These are phyloP conservation scores for Hyphodiscus sp. DNA, from an alignment of 2,329 filamentous ascomycete genomes.

Conservation along the genomic window DNA sequence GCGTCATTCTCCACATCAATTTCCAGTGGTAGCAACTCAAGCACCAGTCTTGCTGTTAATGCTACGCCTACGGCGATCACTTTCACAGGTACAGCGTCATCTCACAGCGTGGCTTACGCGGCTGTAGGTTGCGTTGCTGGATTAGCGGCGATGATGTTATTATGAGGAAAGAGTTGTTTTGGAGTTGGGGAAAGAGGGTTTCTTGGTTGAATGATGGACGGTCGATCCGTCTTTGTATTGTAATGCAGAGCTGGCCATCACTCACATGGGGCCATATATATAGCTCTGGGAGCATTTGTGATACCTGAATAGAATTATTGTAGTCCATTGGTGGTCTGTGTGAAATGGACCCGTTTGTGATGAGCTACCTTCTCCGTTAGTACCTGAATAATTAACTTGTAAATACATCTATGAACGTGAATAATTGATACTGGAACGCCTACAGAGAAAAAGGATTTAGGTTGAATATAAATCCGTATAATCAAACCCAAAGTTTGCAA, in stretches of 20 bases:
- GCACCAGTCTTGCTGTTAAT: not conserved
- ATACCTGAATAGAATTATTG: not conserved
- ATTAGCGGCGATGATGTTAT: not conserved
- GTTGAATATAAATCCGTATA: too few species aligned
- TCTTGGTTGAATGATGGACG: slow-evolving; percentile 1
- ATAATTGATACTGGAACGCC: not conserved
- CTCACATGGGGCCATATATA: slow-evolving; percentile 2
- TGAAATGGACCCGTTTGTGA: not conserved
- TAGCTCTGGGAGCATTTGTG: slow-evolving; percentile 5
- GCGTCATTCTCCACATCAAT: too few species aligned
- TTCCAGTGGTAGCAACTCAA: not conserved
- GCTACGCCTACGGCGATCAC: not conserved
- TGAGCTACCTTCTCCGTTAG: not conserved
- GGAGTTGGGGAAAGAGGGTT: not conserved
- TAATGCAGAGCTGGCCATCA: slow-evolving; percentile 6
- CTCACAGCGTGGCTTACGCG: not conserved
- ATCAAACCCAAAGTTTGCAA: not conserved
- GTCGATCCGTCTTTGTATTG: slow-evolving; percentile 11
- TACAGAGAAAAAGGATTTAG: not conserved
- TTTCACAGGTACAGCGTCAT: not conserved
- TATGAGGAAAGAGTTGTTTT: not conserved
- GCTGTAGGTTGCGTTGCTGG: not conserved
- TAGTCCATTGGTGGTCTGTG: not conserved
- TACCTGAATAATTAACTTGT: too few species aligned
- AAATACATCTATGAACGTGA: too few species aligned